Base-by-base conservation (phyloP, 2,329 filamentous ascomycete species). In the Elsinoe batatas region DNA sequence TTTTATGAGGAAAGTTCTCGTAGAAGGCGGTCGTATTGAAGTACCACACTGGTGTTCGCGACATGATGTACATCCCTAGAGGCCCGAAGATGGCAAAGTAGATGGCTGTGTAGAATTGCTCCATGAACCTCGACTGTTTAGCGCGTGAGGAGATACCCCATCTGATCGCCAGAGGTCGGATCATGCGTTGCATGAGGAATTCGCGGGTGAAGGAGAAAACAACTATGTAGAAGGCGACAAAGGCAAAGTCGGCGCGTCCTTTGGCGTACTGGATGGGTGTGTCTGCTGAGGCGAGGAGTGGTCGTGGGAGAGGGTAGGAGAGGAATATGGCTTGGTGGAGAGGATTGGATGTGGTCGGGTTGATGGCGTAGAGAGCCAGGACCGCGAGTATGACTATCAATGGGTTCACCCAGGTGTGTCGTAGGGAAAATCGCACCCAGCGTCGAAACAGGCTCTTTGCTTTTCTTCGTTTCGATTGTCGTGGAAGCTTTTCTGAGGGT, bases 21-120 rank as follows among this genome's bases (percentile, higher is more conserved):
- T 94, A 96, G 88, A 96, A 95, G 69, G 83, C 88, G 26, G 75
- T 77, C 1, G 88, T 93, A 74, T 94, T 91, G 79, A 95, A 96
- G 71, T 95, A 96, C 91, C 90, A 96, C 40, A 96, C 83, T 6
- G 90, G 85, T n/a, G 88, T 91, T 60, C 81, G 79, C 66, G 80
- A 86, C 91, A 97, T 96, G 68, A 96, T 87, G 68, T 86, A 96
- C 65, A 96, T 71, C 54, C 91, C 91, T 56, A 84, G 84, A 1
- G 90, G 90, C 1, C 89, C 89, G 57, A 94, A 83, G 57, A 93
- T 69, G 43, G 72, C 82, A 70, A 95, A 95, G 78, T 97, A 96
- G 54, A 95, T 75, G 22, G 90, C 91, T 1, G 91, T 95, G 73
- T 97, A 97, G 66, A 86, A 82, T 73, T 97, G 91, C 71, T 97